Evolutionary conservation across 768 basidiomycete species (phyloP), one percentile per base, ranked within the genome.

Genomic region (Hericium rajendrae): DNA sequence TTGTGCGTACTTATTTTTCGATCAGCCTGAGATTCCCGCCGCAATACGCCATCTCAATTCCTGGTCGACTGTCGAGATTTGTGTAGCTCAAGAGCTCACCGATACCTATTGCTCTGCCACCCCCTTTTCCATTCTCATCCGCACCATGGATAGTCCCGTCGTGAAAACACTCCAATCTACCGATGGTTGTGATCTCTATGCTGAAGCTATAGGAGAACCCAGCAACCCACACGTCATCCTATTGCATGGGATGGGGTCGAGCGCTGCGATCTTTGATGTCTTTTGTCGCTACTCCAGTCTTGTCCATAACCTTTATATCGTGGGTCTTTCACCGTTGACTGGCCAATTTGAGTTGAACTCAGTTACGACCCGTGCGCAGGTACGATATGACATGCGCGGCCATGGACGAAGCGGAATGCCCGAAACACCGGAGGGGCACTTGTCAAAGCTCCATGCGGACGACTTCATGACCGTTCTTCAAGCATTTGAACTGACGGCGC

Each of bases 201-300:
- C 59, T 6, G 57, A 60, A 22, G 59, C 59, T 6, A 26, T 37
- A 6, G 59, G 59, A 15, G 52, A 60, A 32, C 59, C 57, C 5
- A 26, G 39, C 3, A 60, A 58, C 24, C 59, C 56, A 2, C 40
- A 43, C 41, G 52, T 58, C 37, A 40, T 60, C n/a, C 52, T 60
- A 24, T 38, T 60, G 13, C 59, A 60, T 43, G 59, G 59, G 11
- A 18, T 58, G 38, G 18, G 15, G 3, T 39, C 58, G 20, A 39
- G 48, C 6, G 28, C 20, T 15, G 48, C 39, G 4, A 41, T 53
- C 4, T 60, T 51, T n/a, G 57, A 57, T 16, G 26, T 46, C 28
- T 24, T 54, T 38, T 54, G 20, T 37, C 16, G 12, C 16, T 6
- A 51, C 0, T 1, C 3, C 8, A 16, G 49, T 20, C 26, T 20